Evolutionary conservation across 148 eudicot genomes (phyloP).

Genomic region (Selenicereus undatus): DNA sequence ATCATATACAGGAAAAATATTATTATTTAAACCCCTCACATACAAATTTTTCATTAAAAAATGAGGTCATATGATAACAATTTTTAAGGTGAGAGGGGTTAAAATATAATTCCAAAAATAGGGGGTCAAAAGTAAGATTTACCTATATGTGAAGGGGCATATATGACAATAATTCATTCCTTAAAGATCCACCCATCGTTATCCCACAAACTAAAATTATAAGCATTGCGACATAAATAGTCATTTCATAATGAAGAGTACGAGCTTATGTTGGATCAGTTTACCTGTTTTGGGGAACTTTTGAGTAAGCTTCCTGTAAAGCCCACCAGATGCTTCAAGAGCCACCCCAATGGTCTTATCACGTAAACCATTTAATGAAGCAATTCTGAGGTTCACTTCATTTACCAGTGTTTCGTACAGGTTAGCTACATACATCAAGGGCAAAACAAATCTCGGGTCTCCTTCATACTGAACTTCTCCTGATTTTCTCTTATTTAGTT

Average conservation of each 20-base stretch:
- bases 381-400: conserved; percentile 68
- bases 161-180: background rate
- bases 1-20: no score
- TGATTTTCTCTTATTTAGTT: conserved; percentile 65
- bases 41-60: no score
- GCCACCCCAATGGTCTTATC: conserved; percentile 89
- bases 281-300: conserved; percentile 91
- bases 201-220: background rate
- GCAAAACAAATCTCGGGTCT: conserved; percentile 72
- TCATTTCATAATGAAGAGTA: background rate
- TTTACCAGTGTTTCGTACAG: conserved; percentile 77
- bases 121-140: no score
- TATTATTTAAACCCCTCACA: no score
- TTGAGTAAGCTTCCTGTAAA: conserved; percentile 81
- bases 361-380: conserved; percentile 65
- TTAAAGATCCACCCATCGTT: background rate
- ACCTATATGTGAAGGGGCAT: no score
- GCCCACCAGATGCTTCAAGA: conserved; percentile 98
- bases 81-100: no score
- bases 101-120: no score
- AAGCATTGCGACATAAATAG: background rate
- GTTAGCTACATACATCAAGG: conserved; percentile 96
- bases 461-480: conserved; percentile 71
- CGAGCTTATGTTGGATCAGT: background rate
- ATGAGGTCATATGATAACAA: no score